A percentile compares a stretch with the other conserved stretches of the same genome.
Evolutionary conservation across 2,329 filamentous ascomycete species (phyloP).

Genomic region (Claviceps pazoutovae): DNA sequence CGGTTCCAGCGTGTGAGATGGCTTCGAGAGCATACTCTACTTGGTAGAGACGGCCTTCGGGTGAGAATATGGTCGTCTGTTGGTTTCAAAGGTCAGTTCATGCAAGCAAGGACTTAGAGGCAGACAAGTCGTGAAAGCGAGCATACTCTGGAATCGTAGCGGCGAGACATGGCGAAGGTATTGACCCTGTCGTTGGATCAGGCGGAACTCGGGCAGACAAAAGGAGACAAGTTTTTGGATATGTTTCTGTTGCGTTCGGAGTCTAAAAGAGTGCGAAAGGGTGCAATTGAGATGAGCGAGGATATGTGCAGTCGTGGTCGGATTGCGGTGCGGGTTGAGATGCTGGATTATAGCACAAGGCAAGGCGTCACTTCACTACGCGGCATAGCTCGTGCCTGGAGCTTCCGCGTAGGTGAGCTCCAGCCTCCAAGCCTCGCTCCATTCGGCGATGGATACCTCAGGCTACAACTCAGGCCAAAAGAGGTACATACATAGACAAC

Average conservation of each 20-base stretch:
- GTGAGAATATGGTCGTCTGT: slow-evolving; percentile 98
- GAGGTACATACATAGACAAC: background rate
- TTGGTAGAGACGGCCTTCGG: slow-evolving; percentile 95
- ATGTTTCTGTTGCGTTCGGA: background rate
- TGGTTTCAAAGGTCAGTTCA: background rate
- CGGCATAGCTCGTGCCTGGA: slow-evolving; percentile 10
- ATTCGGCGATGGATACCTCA: slow-evolving; percentile 2
- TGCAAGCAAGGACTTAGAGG: background rate
- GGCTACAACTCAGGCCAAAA: background rate
- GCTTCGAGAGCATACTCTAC: slow-evolving; percentile 98
- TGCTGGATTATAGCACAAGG: slow-evolving; percentile 4
- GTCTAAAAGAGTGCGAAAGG: background rate
- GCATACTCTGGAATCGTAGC: slow-evolving; percentile 90
- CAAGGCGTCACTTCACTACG: slow-evolving; percentile 9
- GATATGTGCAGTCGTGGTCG: slow-evolving; percentile 3
- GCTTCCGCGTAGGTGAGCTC: slow-evolving; percentile 8
- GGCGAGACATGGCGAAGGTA: slow-evolving; percentile 60
- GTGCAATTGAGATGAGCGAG: background rate
- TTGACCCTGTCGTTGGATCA: background rate
- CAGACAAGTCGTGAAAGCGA: slow-evolving; percentile 13
- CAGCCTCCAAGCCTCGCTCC: slow-evolving; percentile 4
- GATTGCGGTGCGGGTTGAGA: background rate
- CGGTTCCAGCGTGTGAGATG: slow-evolving; percentile 95
- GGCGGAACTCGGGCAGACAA: background rate
- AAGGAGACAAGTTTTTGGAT: background rate